phyloP scores from a whole-genome alignment of 169 alveolate species.

The Neospora caninum region DNA sequence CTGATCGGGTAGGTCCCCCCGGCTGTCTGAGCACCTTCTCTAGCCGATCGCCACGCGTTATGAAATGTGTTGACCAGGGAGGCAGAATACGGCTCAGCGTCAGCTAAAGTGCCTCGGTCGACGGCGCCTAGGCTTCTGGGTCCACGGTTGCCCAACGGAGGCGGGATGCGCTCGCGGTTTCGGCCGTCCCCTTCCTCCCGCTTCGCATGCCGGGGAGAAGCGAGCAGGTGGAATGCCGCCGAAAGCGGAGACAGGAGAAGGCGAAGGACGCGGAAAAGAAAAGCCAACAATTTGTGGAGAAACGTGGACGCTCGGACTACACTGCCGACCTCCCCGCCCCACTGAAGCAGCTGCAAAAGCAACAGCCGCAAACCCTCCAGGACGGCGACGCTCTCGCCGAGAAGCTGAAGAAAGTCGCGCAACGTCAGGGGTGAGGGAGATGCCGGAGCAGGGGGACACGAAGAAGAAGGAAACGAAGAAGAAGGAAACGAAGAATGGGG shows the following conservation, averaged over 20 bases:
- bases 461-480: background rate
- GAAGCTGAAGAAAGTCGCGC: conserved; percentile 30
- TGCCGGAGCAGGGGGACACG: background rate
- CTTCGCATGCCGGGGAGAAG: background rate
- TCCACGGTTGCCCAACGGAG: too few species aligned
- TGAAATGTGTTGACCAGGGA: background rate
- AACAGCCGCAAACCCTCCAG: conserved; percentile 45
- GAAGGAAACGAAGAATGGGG: background rate
- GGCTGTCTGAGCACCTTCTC: background rate
- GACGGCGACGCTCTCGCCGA: conserved; percentile 56
- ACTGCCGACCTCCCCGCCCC: conserved; percentile 45
- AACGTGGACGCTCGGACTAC: conserved; percentile 7
- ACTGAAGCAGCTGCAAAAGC: conserved; percentile 48
- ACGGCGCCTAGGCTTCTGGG: too few species aligned
- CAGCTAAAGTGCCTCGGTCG: background rate
- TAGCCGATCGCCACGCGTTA: background rate
- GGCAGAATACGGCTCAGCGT: background rate
- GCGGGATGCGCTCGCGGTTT: too few species aligned
- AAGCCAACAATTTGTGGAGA: background rate
- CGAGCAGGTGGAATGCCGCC: background rate
- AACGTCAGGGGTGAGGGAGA: conserved; percentile 26
- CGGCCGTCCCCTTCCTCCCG: background rate
- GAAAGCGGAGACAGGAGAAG: background rate
- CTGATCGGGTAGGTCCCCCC: too few species aligned
- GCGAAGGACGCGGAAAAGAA: background rate